phyloP scores from a whole-genome alignment of 2,329 filamentous ascomycete species.

The Verticillium nubilum region DNA sequence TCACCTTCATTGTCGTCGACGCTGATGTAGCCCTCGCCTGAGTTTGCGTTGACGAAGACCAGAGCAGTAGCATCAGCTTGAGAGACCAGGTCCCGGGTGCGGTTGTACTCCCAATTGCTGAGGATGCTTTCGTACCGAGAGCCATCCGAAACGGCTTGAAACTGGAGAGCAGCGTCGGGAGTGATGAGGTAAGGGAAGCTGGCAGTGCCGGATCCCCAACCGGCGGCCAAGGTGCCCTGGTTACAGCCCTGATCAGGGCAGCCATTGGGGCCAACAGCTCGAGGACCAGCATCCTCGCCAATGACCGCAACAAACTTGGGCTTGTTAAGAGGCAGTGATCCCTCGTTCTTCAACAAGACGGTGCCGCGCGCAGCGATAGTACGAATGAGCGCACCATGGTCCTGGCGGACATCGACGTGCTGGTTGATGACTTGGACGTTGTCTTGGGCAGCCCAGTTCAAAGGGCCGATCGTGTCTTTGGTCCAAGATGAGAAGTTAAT shows the following conservation, averaged over 20 bases:
- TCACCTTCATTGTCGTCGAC: conserved; percentile 83
- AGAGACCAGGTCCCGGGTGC: conserved; percentile 55
- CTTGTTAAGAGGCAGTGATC: conserved; percentile 69
- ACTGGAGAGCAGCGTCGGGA: conserved; percentile 64
- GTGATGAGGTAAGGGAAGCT: conserved; percentile 73
- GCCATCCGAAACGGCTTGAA: conserved; percentile 54
- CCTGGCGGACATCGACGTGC: conserved; percentile 75
- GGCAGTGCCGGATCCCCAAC: conserved; percentile 72
- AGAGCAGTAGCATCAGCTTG: conserved; percentile 66
- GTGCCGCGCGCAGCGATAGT: conserved; percentile 74
- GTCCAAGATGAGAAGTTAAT: conserved; percentile 92
- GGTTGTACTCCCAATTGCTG: conserved; percentile 55
- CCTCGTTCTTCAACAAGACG: conserved; percentile 84
- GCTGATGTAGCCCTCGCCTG: conserved; percentile 80
- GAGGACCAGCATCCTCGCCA: conserved; percentile 77
- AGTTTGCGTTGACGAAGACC: conserved; percentile 84
- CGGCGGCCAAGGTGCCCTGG: conserved; percentile 62
- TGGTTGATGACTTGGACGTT: conserved; percentile 67
- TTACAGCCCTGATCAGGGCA: conserved; percentile 64
- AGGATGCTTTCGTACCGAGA: conserved; percentile 61
- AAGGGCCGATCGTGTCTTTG: conserved; percentile 64
- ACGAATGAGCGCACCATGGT: conserved; percentile 70
- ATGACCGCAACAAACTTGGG: conserved; percentile 73
- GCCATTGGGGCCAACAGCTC: conserved; percentile 70
- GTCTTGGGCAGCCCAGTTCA: conserved; percentile 57